Base-by-base conservation (phyloP, 2,329 filamentous ascomycete species). In the Polychaeton citri region DNA sequence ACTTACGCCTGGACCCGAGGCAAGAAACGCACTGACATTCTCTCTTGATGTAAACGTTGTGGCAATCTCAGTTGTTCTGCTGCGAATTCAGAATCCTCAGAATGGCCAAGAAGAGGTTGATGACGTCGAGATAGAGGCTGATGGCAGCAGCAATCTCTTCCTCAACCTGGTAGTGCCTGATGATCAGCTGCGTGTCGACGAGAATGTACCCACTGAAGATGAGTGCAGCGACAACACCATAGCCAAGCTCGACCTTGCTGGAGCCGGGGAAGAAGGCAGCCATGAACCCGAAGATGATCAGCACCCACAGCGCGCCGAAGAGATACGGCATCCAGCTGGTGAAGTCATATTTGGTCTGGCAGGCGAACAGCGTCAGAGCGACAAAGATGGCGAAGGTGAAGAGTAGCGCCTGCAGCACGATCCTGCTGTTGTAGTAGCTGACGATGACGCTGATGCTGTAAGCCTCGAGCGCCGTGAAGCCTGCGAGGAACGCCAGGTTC, bases 261-360 rank as follows among this genome's bases (percentile, higher is more conserved):
- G 69, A 82, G 60, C 80, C 74, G 3, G 85, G 87, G 64, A 98
- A 79, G 70, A 96, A 96, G 46, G 76, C 73, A 45, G 79, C 71
- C 73, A 96, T 86, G 68, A 98, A 90, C 34, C 90, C 83, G 55
- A 96, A 95, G 28, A 98, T 68, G 43, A 98, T 71, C 40, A 95
- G 64, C 5, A 82, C 79, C 90, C 90, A 96, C 13, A 98, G 72
- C 0, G 71, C 79, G 39, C 87, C 87, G 52, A 92, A 92, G 3
- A 96, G 74, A 58, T 95, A 96, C 13, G 90, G 88, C 68, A 88
- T 83, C 88, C 90, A 98, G 45, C 76, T 80, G 1, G 88, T 96
- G 59, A 98, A 98, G 67, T 98, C 90, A 57, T 98, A 98, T 60
- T 92, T 93, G 45, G 82, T 83, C 68, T 98, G 90, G 73, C 87